phyloP scores from a whole-genome alignment of 768 basidiomycete genomes.

The Russula ochroleuca region DNA sequence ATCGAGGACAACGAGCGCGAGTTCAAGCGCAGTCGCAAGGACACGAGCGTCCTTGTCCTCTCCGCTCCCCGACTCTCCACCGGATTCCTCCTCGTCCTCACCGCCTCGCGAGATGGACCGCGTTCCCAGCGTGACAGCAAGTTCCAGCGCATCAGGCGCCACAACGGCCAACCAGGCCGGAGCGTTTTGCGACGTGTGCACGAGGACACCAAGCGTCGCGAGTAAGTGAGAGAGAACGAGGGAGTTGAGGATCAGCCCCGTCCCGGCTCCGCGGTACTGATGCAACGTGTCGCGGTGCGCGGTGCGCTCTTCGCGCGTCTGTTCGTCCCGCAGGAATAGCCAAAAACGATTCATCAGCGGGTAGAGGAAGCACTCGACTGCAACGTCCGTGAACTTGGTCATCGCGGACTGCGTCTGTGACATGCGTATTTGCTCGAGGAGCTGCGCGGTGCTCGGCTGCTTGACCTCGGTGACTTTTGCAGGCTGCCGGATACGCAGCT shows the following conservation, averaged over 20 bases:
- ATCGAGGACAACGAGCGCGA: constrained; percentile 73
- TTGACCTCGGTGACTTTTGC: constrained; percentile 45
- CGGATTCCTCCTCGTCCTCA: constrained; percentile 32
- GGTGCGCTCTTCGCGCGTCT: constrained; percentile 68
- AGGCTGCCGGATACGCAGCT: constrained; percentile 57
- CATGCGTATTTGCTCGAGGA: constrained; percentile 18
- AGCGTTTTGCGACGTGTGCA: constrained; percentile 79
- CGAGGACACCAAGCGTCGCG: constrained; percentile 68
- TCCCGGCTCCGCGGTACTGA: constrained; percentile 68
- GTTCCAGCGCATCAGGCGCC: constrained; percentile 76
- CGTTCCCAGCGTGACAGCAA: constrained; percentile 76
- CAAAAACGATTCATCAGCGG: constrained; percentile 94
- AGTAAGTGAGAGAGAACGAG: constrained; percentile 73
- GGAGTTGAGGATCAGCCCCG: constrained; percentile 78
- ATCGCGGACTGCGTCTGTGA: constrained; percentile 17
- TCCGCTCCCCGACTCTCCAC: constrained; percentile 21
- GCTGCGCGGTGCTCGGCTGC: constrained; percentile 20
- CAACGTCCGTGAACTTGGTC: constrained; percentile 60
- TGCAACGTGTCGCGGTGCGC: constrained; percentile 49
- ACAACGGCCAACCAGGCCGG: constrained; percentile 76
- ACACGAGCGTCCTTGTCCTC: constrained; percentile 64
- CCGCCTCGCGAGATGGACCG: constrained; percentile 49
- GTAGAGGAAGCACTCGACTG: constrained; percentile 83
- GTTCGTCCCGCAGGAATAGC: constrained; percentile 85
- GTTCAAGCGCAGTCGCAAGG: constrained; percentile 69